Conservation (phyloP, 441 rosid genomes). For the Manihot esculenta region DNA sequence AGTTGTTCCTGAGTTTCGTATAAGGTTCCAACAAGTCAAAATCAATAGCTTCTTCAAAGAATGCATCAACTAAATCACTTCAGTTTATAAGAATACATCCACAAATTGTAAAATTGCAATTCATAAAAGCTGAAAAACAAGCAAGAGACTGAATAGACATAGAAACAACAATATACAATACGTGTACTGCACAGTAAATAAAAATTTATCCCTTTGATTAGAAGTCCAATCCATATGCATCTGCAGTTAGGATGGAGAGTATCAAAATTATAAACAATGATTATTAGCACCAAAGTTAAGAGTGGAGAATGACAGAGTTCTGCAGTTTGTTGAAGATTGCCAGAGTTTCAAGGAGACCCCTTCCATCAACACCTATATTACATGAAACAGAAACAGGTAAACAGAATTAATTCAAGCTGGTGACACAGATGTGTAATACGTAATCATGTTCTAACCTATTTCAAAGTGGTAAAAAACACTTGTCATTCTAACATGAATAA, state of each 20-base stretch:
- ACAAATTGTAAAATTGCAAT: background rate
- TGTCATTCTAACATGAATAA: background rate
- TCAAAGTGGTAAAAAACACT: background rate
- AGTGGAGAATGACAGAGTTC: constrained; percentile 19
- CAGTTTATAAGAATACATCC: background rate
- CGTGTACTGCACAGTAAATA: background rate
- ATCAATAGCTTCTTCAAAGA: no score
- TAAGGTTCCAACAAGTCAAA: no score
- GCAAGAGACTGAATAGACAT: constrained; percentile 1
- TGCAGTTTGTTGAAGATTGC: constrained; percentile 28
- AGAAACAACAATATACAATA: constrained; percentile 11
- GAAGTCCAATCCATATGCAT: constrained; percentile 34
- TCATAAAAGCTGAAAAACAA: background rate
- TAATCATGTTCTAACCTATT: background rate
- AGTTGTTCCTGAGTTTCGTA: no score
- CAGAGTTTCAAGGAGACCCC: constrained; percentile 18
- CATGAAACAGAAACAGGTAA: background rate
- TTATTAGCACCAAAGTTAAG: constrained; percentile 13
- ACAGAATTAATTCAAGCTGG: background rate
- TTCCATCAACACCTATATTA: constrained; percentile 15
- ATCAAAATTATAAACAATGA: constrained; percentile 8
- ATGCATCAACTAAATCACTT: background rate
- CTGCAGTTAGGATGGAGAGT: constrained; percentile 25
- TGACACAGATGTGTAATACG: background rate
- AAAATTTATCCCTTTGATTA: constrained; percentile 31